Conservation (phyloP, 2,329 filamentous ascomycete species). For the Ophiostoma australiae region DNA sequence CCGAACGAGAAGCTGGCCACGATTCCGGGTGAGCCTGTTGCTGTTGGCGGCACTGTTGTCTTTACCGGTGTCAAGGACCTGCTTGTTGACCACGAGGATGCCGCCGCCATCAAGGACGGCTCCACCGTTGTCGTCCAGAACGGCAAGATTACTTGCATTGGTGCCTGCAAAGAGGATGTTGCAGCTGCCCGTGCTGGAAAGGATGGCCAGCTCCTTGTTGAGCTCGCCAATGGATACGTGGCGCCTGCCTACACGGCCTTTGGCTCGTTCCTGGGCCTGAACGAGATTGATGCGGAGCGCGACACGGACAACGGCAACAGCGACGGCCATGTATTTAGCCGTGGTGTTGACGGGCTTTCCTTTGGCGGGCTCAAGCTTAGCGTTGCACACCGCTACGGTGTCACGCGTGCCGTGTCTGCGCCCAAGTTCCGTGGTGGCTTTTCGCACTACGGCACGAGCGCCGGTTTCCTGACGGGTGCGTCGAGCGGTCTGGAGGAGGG, state of each 20-base stretch:
- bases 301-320: slow-evolving; percentile 55
- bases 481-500: slow-evolving; percentile 43
- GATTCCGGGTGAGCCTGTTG: slow-evolving; percentile 40
- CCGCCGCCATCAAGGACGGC: slow-evolving; percentile 28
- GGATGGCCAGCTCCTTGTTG: slow-evolving; percentile 37
- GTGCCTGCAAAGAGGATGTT: slow-evolving; percentile 46
- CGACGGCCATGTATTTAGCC: slow-evolving; percentile 47
- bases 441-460: slow-evolving; percentile 53
- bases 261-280: slow-evolving; percentile 56
- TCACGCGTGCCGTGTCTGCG: slow-evolving; percentile 55
- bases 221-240: slow-evolving; percentile 56
- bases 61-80: slow-evolving; percentile 54
- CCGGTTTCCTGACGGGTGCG: slow-evolving; percentile 52
- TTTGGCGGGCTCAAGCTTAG: slow-evolving; percentile 54
- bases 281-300: slow-evolving; percentile 56
- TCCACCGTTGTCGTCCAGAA: slow-evolving; percentile 45
- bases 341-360: slow-evolving; percentile 53
- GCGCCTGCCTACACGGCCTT: slow-evolving; percentile 57
- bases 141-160: slow-evolving; percentile 54
- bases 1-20: slow-evolving; percentile 40
- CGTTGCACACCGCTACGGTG: slow-evolving; percentile 50
- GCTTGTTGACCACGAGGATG: slow-evolving; percentile 42
- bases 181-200: slow-evolving; percentile 32
- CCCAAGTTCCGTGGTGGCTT: slow-evolving; percentile 42
- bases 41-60: slow-evolving; percentile 42